A percentile compares a stretch with the other conserved stretches of the same genome.
Evolutionary conservation across 1,284 basidiomycete genomes (phyloP).

Genomic region (Somion occarium): DNA sequence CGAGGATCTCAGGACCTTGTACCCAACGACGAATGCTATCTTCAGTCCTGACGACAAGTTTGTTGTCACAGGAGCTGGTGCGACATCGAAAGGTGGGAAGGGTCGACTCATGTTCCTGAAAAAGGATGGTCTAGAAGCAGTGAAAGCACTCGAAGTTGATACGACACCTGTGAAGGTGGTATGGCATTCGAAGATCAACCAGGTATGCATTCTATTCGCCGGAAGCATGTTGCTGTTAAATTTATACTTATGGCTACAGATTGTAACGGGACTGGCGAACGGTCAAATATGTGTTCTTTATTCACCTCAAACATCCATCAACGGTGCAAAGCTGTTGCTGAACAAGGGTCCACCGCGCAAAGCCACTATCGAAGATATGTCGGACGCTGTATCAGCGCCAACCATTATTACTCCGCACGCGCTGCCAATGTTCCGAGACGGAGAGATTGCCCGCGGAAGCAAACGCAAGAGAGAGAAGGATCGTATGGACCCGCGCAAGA

Average conservation of each 20-base stretch:
- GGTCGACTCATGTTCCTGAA: conserved; percentile 75
- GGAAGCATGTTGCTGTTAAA: background rate
- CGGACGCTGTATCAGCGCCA: conserved; percentile 74
- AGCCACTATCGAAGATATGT: conserved; percentile 78
- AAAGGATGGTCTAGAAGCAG: conserved; percentile 64
- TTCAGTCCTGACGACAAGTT: conserved; percentile 91
- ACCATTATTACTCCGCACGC: conserved; percentile 89
- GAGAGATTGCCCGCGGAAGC: conserved; percentile 66
- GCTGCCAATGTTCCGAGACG: conserved; percentile 84
- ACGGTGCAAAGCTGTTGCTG: conserved; percentile 88
- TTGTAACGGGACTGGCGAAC: conserved; percentile 82
- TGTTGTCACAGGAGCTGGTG: conserved; percentile 78
- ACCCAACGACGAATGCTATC: conserved; percentile 87
- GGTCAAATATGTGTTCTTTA: conserved; percentile 89
- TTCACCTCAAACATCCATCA: conserved; percentile 80
- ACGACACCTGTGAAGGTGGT: conserved; percentile 82
- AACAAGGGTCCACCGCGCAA: conserved; percentile 71
- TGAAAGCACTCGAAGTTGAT: conserved; percentile 59
- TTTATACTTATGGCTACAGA: conserved; percentile 37
- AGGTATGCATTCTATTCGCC: conserved; percentile 47
- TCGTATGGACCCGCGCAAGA: conserved; percentile 84
- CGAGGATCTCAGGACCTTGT: conserved; percentile 67
- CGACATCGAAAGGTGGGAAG: conserved; percentile 56
- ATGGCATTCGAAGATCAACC: conserved; percentile 98
- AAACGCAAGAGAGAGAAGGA: conserved; percentile 89